Conservation (phyloP, 805 yeast species). For the Metschnikowia bowlesiae region DNA sequence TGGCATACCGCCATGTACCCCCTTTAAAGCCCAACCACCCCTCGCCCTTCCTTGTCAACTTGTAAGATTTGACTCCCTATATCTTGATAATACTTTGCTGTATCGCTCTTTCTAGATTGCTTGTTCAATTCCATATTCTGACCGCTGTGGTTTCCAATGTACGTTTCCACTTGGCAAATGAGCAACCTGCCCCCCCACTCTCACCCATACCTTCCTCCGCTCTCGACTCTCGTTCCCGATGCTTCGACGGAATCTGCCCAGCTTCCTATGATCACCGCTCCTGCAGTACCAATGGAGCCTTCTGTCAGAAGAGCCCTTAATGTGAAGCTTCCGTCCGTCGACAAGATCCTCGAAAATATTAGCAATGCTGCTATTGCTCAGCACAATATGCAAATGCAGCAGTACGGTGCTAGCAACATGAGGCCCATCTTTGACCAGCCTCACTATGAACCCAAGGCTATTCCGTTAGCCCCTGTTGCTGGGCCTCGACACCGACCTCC, state of each 20-base stretch:
- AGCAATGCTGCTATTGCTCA: background rate
- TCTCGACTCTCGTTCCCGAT: background rate
- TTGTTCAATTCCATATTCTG: background rate
- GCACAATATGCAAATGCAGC: background rate
- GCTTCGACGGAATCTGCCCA: background rate
- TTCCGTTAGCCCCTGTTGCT: background rate
- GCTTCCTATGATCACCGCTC: background rate
- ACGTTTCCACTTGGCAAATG: background rate
- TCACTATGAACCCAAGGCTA: background rate
- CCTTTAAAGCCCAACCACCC: background rate
- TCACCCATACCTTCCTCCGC: background rate
- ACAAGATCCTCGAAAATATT: slow-evolving; percentile 8
- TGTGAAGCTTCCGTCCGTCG: slow-evolving; percentile 11
- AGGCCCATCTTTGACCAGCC: background rate
- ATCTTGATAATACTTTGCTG: background rate
- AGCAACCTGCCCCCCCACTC: background rate
- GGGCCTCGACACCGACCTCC: background rate
- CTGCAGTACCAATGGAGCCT: background rate
- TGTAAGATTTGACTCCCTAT: background rate
- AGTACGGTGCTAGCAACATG: background rate
- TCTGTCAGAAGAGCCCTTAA: background rate
- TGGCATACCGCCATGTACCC: background rate
- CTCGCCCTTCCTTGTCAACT: background rate
- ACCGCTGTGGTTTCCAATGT: background rate
- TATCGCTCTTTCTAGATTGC: background rate